Base-by-base conservation (phyloP, 208 protist species). In the Trypanosoma avium region DNA sequence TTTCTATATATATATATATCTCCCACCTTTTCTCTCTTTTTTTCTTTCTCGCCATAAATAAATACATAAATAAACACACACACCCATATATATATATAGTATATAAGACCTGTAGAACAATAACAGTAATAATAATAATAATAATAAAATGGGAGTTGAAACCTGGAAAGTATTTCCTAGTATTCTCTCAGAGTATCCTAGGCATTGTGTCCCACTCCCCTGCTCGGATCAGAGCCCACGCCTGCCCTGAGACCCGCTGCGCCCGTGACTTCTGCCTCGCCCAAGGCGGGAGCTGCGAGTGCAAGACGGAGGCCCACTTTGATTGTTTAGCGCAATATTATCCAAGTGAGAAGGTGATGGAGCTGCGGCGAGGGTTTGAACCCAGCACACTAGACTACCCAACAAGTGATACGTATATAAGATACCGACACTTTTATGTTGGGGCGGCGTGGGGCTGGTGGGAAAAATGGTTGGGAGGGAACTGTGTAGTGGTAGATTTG, bases 251-350 rank as follows among this genome's bases (percentile, higher is more conserved):
- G 60, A 95, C 89, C 40, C 81, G 89, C 15, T 93, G 86, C 86
- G 86, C 86, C 1, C 74, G 89, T 4, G 89, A 95, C 59, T 92
- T 92, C 49, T 95, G 89, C 61, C 79, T 93, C 4, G 81, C 84
- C 0, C 79, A 90, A 38, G 84, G 84, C 32, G 89, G 89, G 12
- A 90, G 56, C 72, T 95, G 89, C 61, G 89, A 93, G 75, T 95
- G 93, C 71, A 95, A 95, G 58, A 95, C 93, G n/a, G 89, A 95
- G 60, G 89, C 89, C 1, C 89, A 95, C 82, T 95, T 93, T 63
- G 86, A 93, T 56, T 95, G 89, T 57, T 75, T 95, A 4, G 79
- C 73, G 72, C 86, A 95, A 71, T 79, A 90, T 70, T 95, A 93
- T 68, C 86, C 86, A 12, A 63, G 54, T 40, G 89, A 95, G 62